Evolutionary conservation across 139 green algal genomes (phyloP), one percentile per base, ranked within the genome.

Genomic region (Picochlorum sp.): DNA sequence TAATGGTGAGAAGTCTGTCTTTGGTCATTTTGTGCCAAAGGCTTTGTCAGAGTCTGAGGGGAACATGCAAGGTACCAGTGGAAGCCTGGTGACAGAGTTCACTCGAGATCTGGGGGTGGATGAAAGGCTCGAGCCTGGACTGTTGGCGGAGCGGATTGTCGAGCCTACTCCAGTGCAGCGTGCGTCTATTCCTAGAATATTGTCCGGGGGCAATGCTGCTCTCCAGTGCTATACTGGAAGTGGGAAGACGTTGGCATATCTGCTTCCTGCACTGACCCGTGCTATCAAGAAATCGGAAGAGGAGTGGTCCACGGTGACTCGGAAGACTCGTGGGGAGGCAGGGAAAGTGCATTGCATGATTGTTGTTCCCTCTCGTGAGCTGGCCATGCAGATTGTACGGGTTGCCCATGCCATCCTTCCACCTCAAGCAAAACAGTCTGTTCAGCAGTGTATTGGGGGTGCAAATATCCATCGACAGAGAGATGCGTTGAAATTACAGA

Each of bases 221-320:
- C 64, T 98, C 9, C 89, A 95, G 60, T 86, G 75, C 44, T 94
- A 90, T 79, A 97, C 92, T 11, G 92, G 92, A 10, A 94, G 83
- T 41, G 92, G 92, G 34, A 98, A 96, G 84, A 98, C 92, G 1
- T 77, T 98, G 18, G 89, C 92, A 0, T 98, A 91, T 78, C 70
- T 98, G 51, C 78, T 98, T 41, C 92, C 92, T 1, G 67, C 88
- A 2, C 65, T 98, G 45, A 85, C 71, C 0, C 60, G 83, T 16
- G 85, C 83, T 0, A 60, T 94, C 4, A 34, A 64, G 54, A 71
- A 78, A 0, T 81, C 83, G 6, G 79, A 89, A 45, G 49, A 55
- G 4, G 73, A 83, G 49, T 71, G 67, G 71, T 31, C 23, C 4
- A n/a, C 4, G 20, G 60, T 51, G 4, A 73, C 70, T 16, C 45